Base-by-base conservation (phyloP, 78 protist species). In the Anaeramoeba ignava region DNA sequence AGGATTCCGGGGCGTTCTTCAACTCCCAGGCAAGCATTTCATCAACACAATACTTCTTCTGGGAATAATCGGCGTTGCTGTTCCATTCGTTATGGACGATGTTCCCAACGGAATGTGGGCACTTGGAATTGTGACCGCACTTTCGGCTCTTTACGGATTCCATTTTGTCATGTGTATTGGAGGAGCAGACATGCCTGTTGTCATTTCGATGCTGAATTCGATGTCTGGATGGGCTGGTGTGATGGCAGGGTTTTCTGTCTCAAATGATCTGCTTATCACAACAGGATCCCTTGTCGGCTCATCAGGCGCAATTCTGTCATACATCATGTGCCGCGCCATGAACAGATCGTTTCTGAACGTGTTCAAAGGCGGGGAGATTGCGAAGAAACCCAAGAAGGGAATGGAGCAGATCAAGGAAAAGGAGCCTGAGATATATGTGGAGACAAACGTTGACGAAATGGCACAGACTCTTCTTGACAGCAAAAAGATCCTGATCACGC, bases 161-260 rank as follows among this genome's bases (percentile, higher is more conserved):
- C 73, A 54, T 54, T 54, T 54, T 54, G 73, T 54, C 17, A 17
- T 17, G 17, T 8, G 36, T 17, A 54, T 54, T 54, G 80, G 98
- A 33, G 98, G 98, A 3, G 98, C 98, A 33, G 99, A 97, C 86
- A 95, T 95, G 97, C 99, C 99, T 27, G 98, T 97, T 3, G 98
- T 94, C 79, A 91, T 97, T 42, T 89, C 99, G 0, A 91, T 96
- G 42, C 92, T 97, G 83, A 97, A 97, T 89, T 82, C 91, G 38
- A 90, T 90, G 90, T 93, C 97, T 0, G 98, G 97, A 33, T 93
- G 96, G 97, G 95, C 95, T 33, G 42, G 38, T 54, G 88, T 27
- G 92, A 91, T n/a, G 87, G 68, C 73, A 27, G 73, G 73, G 8
- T 54, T 54, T 17, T 54, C 73, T 17, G 17, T 54, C 17, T 8